These are phyloP conservation scores for Pythium aquatile DNA, from an alignment of 352 stramenopile genomes.

Conservation along the genomic window DNA sequence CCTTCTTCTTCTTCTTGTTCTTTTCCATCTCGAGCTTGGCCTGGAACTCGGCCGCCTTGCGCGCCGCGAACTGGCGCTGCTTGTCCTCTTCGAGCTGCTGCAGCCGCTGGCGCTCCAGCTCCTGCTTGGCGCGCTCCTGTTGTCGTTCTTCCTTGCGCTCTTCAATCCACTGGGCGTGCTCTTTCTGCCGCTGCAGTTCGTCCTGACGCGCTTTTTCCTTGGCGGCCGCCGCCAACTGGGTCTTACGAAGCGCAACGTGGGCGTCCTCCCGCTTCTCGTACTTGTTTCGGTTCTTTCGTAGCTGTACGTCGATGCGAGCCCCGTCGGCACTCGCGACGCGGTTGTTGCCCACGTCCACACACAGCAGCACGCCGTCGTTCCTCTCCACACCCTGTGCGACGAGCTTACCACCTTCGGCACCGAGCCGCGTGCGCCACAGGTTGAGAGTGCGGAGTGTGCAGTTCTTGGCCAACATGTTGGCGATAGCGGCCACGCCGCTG, in stretches of 20 bases:
- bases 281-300: slow-evolving; percentile 47
- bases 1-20: slow-evolving; percentile 82
- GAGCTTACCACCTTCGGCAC: slow-evolving; percentile 63
- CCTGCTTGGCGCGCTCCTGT: slow-evolving; percentile 30
- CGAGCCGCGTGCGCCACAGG: slow-evolving; percentile 71
- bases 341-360: slow-evolving; percentile 83
- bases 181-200: slow-evolving; percentile 42
- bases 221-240: slow-evolving; percentile 49
- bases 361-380: slow-evolving; percentile 53
- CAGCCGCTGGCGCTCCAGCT: slow-evolving; percentile 38
- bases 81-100: slow-evolving; percentile 66
- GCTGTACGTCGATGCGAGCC: slow-evolving; percentile 41
- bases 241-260: slow-evolving; percentile 42
- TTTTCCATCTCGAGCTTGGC: slow-evolving; percentile 76
- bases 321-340: slow-evolving; percentile 54
- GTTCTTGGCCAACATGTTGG: slow-evolving; percentile 59
- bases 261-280: slow-evolving; percentile 39
- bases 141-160: slow-evolving; percentile 63
- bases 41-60: slow-evolving; percentile 70
- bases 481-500: slow-evolving; percentile 51
- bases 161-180: slow-evolving; percentile 76
- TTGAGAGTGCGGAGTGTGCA: slow-evolving; percentile 64
- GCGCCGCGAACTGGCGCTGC: slow-evolving; percentile 56
- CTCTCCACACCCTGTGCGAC: slow-evolving; percentile 51
- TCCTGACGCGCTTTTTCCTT: slow-evolving; percentile 51